Evolutionary conservation across 169 alveolate genomes (phyloP), one percentile per base, ranked within the genome.

Genomic region (Plasmodium relictum): DNA sequence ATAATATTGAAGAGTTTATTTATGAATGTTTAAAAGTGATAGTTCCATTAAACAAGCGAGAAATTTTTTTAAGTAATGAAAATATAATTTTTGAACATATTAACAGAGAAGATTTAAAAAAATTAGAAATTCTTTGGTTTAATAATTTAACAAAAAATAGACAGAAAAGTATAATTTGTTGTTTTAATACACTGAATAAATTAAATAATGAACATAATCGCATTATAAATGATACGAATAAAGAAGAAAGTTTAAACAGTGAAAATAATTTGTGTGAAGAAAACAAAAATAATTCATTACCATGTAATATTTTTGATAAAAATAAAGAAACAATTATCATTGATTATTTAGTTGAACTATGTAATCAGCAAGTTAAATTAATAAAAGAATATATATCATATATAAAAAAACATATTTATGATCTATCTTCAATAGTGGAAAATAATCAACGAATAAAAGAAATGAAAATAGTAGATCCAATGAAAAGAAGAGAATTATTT

Each of bases 401-500:
- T 63, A 20, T 86, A 14, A 86, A 73, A 42, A 71, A 71, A 66
- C 69, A 86, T 24, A 86, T 69, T 6, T 70, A 59, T 10, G 92
- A 86, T 63, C 16, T 83, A 37, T 42, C 72, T 24, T 70, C 92
- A 18, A 59, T 86, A 41, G 18, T 41, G n/a, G 92, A 86, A 37
- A 71, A 71, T 63, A 86, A 86, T 65, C 61, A 71, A n/a, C 69
- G 41, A 65, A 71, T 86, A 7, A 86, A 86, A 59, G 92, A 86
- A 71, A 26, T 86, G 74, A 69, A 69, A 9, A 86, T 86, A 18
- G 52, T 86, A 52, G 76, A 86, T 24, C 88, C 92, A 31, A 16
- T 70, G 71, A 71, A 86, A 86, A 70, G 92, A 73, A 59, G 92
- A 65, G 92, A 86, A 59, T 5, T 70, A 0, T 86, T 86, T 73